Conservation (phyloP, 768 basidiomycete species). For the Boletus reticulatus region DNA sequence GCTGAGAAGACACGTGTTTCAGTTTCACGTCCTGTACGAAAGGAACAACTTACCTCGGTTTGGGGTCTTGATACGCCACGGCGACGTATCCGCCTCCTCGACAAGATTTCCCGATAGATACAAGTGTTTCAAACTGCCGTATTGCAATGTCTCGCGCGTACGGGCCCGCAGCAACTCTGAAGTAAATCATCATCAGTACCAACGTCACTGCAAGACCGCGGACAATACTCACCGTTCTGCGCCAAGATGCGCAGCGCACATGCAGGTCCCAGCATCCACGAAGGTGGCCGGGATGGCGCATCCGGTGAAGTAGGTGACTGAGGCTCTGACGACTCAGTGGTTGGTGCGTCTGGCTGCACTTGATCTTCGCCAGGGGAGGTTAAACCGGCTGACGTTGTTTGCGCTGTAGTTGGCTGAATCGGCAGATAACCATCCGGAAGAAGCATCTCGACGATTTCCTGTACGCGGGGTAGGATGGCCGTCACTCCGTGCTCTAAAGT, state of each 20-base stretch:
- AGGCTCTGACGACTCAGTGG: background rate
- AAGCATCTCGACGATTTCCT: slow-evolving; percentile 18
- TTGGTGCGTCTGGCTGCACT: background rate
- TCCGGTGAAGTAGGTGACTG: background rate
- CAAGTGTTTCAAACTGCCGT: slow-evolving; percentile 16
- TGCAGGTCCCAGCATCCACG: slow-evolving; percentile 25
- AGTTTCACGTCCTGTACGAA: background rate
- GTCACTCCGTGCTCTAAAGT: slow-evolving; percentile 14
- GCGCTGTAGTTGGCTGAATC: background rate
- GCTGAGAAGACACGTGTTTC: background rate
- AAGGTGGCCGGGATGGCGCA: slow-evolving; percentile 4
- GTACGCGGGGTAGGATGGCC: slow-evolving; percentile 2
- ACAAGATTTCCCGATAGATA: slow-evolving; percentile 13
- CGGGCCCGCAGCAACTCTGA: slow-evolving; percentile 10
- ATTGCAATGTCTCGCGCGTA: slow-evolving; percentile 6
- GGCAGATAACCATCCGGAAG: slow-evolving; percentile 11
- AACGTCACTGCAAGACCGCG: background rate
- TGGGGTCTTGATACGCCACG: slow-evolving; percentile 18
- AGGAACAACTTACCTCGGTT: slow-evolving; percentile 9
- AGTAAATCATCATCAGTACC: background rate
- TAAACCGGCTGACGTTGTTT: background rate
- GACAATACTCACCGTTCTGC: slow-evolving; percentile 7
- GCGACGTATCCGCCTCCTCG: slow-evolving; percentile 11
- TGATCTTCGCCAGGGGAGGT: background rate
- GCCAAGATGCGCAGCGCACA: slow-evolving; percentile 21